A percentile compares a stretch with the other conserved stretches of the same genome.
phyloP scores from a whole-genome alignment of 495 filamentous ascomycete genomes.

The Chaetomium tenue region DNA sequence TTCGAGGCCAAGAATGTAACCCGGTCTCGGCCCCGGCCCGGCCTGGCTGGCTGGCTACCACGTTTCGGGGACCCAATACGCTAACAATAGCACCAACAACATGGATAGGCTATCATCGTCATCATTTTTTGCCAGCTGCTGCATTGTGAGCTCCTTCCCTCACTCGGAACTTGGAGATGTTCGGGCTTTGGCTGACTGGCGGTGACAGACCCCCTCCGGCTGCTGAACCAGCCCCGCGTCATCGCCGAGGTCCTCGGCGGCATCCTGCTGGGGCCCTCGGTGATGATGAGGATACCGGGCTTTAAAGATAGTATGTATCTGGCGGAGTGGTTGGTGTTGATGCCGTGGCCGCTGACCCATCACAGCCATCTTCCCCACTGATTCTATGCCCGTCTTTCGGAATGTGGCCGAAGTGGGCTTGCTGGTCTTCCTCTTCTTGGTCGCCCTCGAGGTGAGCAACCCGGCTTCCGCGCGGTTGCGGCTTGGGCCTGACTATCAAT shows the following conservation, averaged over 20 bases:
- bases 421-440: slow-evolving; percentile 86
- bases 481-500: neutral
- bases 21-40: neutral
- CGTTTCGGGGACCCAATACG: slow-evolving; percentile 1
- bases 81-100: slow-evolving; percentile 32
- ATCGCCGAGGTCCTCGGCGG: slow-evolving; percentile 96
- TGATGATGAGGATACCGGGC: slow-evolving; percentile 78
- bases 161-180: neutral
- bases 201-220: slow-evolving; percentile 63
- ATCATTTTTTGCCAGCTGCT: slow-evolving; percentile 85
- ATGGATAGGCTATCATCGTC: slow-evolving; percentile 81
- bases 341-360: slow-evolving; percentile 22
- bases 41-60: slow-evolving; percentile 8
- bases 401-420: slow-evolving; percentile 89
- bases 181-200: slow-evolving; percentile 11
- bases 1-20: slow-evolving; percentile 4
- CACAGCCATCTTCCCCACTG: slow-evolving; percentile 69
- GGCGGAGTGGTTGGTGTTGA: slow-evolving; percentile 24
- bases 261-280: slow-evolving; percentile 83
- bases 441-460: slow-evolving; percentile 66
- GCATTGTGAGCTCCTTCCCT: slow-evolving; percentile 35
- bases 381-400: slow-evolving; percentile 69
- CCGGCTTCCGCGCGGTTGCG: neutral
- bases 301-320: slow-evolving; percentile 68
- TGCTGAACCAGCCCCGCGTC: slow-evolving; percentile 83